Conservation (phyloP, 139 green algal species). For the Trebouxia sp. region DNA sequence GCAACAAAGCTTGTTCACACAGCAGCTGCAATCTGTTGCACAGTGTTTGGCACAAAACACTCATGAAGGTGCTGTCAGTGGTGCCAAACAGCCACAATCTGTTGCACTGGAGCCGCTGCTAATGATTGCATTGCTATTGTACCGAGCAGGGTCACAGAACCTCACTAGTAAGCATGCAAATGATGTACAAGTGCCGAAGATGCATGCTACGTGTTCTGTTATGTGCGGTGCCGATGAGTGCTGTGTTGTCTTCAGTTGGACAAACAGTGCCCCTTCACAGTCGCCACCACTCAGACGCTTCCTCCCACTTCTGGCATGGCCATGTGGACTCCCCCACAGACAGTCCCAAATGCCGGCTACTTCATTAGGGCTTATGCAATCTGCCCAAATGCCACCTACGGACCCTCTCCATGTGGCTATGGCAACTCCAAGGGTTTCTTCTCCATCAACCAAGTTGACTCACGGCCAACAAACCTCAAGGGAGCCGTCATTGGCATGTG, state of each 20-base stretch:
- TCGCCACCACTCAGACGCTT: neutral
- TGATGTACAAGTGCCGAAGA: neutral
- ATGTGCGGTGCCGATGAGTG: neutral
- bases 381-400: constrained; percentile 3
- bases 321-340: neutral
- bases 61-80: too few relatives aligned
- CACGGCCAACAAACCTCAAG: neutral
- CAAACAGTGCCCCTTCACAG: constrained; percentile 1
- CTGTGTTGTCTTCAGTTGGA: neutral
- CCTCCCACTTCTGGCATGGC: neutral
- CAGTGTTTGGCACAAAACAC: too few relatives aligned
- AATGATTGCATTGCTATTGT: too few relatives aligned
- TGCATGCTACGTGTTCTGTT: neutral
- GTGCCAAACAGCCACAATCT: too few relatives aligned
- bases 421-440: constrained; percentile 14
- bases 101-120: too few relatives aligned
- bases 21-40: too few relatives aligned
- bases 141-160: too few relatives aligned
- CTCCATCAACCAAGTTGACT: neutral
- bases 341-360: neutral
- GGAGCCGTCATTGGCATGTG: constrained; percentile 17
- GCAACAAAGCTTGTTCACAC: too few relatives aligned
- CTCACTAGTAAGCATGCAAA: too few relatives aligned
- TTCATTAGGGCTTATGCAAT: constrained; percentile 7
- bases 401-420: neutral